A percentile compares a stretch with the other conserved stretches of the same genome.
Conservation (phyloP, 768 basidiomycete species). For the Hortiboletus campestris region DNA sequence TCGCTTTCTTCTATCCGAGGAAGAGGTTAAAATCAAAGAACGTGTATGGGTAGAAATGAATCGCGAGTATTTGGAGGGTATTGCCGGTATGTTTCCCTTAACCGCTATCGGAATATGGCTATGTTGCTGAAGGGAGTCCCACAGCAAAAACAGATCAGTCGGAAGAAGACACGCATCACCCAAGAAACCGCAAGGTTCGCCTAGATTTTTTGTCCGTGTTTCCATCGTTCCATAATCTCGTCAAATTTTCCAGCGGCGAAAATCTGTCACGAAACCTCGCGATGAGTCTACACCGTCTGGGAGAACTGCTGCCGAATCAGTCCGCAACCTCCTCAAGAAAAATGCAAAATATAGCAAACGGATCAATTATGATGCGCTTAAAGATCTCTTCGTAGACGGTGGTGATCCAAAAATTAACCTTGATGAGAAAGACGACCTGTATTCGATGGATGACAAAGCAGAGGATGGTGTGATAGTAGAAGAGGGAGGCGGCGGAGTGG, state of each 20-base stretch:
- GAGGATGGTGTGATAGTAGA: slow-evolving; percentile 42
- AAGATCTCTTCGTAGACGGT: slow-evolving; percentile 65
- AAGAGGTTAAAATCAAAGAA: slow-evolving; percentile 83
- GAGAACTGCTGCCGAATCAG: slow-evolving; percentile 34
- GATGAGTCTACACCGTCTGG: slow-evolving; percentile 62
- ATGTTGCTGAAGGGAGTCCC: slow-evolving; percentile 47
- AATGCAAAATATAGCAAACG: slow-evolving; percentile 87
- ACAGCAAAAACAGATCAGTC: slow-evolving; percentile 67
- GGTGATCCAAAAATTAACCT: slow-evolving; percentile 15
- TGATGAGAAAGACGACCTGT: slow-evolving; percentile 50
- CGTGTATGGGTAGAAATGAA: slow-evolving; percentile 95
- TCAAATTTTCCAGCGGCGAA: slow-evolving; percentile 56
- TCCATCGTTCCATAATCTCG: slow-evolving; percentile 5
- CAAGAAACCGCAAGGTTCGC: slow-evolving; percentile 79
- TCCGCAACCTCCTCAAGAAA: slow-evolving; percentile 65
- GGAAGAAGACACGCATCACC: slow-evolving; percentile 37
- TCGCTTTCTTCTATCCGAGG: slow-evolving; percentile 69
- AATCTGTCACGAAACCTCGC: slow-evolving; percentile 60
- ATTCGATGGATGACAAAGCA: slow-evolving; percentile 50
- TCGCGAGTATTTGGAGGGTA: slow-evolving; percentile 82
- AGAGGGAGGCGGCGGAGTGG: slow-evolving; percentile 40
- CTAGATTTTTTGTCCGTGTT: slow-evolving; percentile 25
- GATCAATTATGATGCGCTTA: slow-evolving; percentile 91
- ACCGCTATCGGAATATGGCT: not conserved
- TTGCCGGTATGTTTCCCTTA: slow-evolving; percentile 56